phyloP scores from a whole-genome alignment of 164 flowering plant species.

The Cinnamomum chago region DNA sequence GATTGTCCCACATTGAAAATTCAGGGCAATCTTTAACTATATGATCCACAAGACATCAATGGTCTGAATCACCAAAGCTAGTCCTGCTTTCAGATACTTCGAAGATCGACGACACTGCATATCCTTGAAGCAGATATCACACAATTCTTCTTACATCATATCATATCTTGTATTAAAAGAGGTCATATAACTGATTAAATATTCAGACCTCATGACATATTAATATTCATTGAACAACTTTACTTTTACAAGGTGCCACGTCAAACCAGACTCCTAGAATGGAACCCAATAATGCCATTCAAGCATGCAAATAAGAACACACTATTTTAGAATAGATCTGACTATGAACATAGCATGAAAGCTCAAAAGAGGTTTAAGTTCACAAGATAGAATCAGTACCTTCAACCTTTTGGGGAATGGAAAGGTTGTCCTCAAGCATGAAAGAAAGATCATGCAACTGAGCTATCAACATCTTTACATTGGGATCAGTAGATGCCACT shows the following conservation, averaged over 20 bases:
- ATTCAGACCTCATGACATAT: too few species aligned
- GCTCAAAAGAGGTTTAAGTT: slow-evolving; percentile 3
- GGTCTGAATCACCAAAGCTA: too few species aligned
- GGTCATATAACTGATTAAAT: too few species aligned
- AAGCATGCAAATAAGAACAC: not conserved
- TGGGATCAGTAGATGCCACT: slow-evolving; percentile 12
- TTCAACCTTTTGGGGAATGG: slow-evolving; percentile 18
- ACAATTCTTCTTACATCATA: too few species aligned
- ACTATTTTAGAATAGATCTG: not conserved
- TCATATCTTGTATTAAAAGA: too few species aligned
- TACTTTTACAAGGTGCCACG: not conserved
- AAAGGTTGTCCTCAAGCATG: slow-evolving; percentile 24
- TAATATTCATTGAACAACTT: too few species aligned
- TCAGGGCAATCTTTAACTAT: too few species aligned
- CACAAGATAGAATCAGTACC: slow-evolving; percentile 11
- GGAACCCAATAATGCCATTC: not conserved
- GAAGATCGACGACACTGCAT: too few species aligned
- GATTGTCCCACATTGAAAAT: too few species aligned
- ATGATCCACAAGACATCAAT: too few species aligned
- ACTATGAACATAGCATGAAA: not conserved
- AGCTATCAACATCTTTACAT: slow-evolving; percentile 18
- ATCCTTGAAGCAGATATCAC: too few species aligned
- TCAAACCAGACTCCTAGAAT: not conserved
- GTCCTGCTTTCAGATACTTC: too few species aligned
- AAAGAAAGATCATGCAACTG: slow-evolving; percentile 30